phyloP scores from a whole-genome alignment of 495 filamentous ascomycete genomes.

The Hypoxylon lenormandii region DNA sequence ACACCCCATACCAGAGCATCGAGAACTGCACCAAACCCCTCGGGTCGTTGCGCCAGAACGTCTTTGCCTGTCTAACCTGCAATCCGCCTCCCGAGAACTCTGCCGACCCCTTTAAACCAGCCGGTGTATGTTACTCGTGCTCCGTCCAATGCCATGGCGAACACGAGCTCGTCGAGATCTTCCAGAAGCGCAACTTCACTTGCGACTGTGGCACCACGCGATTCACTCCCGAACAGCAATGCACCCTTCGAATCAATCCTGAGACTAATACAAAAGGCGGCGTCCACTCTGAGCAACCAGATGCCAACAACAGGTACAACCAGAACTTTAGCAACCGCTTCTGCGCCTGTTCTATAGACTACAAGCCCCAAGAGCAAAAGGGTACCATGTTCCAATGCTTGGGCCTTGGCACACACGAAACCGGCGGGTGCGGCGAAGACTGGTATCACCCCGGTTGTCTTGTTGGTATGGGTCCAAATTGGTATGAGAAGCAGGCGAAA shows the following conservation, averaged over 20 bases:
- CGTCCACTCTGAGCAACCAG: conserved; percentile 78
- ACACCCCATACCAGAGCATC: conserved; percentile 72
- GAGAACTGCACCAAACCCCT: conserved; percentile 89
- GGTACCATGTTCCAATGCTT: conserved; percentile 99
- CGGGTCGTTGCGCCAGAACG: conserved; percentile 83
- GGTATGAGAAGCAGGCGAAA: conserved; percentile 67
- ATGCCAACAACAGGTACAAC: conserved; percentile 85
- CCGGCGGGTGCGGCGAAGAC: conserved; percentile 94
- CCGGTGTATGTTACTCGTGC: conserved; percentile 94
- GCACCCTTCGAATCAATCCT: conserved; percentile 79
- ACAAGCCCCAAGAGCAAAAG: conserved; percentile 85
- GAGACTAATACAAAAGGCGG: conserved; percentile 78
- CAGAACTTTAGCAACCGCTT: conserved; percentile 94
- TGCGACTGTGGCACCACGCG: conserved; percentile 96
- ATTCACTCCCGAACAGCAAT: conserved; percentile 74
- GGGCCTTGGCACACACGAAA: conserved; percentile 80
- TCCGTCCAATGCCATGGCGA: conserved; percentile 96
- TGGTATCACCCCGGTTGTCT: conserved; percentile 99
- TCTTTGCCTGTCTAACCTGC: conserved; percentile 93
- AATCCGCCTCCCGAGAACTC: conserved; percentile 77
- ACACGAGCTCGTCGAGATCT: conserved; percentile 94
- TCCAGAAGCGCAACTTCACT: conserved; percentile 91
- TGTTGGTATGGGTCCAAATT: conserved; percentile 76
- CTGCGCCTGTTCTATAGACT: conserved; percentile 87
- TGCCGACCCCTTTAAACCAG: conserved; percentile 74